These are phyloP conservation scores for Vitis labrusca DNA, from an alignment of 164 flowering plant genomes.

Conservation along the genomic window DNA sequence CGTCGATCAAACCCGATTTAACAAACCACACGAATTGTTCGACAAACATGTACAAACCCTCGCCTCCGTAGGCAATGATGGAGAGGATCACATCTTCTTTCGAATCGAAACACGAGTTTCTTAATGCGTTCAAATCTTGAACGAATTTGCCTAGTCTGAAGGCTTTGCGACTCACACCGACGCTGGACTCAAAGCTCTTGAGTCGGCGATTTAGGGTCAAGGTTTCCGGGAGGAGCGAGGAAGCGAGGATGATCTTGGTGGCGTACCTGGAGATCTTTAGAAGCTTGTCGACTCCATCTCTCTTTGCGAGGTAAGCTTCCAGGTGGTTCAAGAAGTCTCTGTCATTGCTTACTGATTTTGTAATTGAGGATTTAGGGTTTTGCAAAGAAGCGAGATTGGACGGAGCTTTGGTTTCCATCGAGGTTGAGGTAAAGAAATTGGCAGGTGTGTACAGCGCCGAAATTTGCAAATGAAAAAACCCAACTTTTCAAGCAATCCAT, in stretches of 20 bases:
- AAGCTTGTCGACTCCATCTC: slow-evolving; percentile 96
- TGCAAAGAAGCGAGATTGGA: neutral
- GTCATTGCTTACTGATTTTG: slow-evolving; percentile 17
- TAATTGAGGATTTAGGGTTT: slow-evolving; percentile 5
- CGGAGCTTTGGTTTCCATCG: slow-evolving; percentile 19
- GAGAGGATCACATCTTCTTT: slow-evolving; percentile 37
- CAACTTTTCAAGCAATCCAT: too few relatives aligned
- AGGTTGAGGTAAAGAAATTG: neutral
- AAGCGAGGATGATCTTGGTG: slow-evolving; percentile 77
- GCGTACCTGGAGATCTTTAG: slow-evolving; percentile 94
- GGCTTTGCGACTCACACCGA: slow-evolving; percentile 88
- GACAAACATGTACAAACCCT: slow-evolving; percentile 77
- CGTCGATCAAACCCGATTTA: slow-evolving; percentile 75
- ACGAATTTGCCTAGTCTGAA: slow-evolving; percentile 91
- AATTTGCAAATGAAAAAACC: too few relatives aligned
- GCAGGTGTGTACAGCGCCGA: neutral
- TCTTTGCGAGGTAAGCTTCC: slow-evolving; percentile 75
- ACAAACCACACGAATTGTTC: slow-evolving; percentile 87
- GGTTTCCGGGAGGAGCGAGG: slow-evolving; percentile 45
- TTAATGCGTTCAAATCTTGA: slow-evolving; percentile 75
- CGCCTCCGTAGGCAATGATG: slow-evolving; percentile 76
- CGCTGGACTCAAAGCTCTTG: slow-evolving; percentile 80
- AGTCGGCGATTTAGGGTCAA: slow-evolving; percentile 39
- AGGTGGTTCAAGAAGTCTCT: slow-evolving; percentile 68
- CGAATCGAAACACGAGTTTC: slow-evolving; percentile 32